Evolutionary conservation across 306 rosid genomes (phyloP), one percentile per base, ranked within the genome.

Genomic region (Malus fusca): DNA sequence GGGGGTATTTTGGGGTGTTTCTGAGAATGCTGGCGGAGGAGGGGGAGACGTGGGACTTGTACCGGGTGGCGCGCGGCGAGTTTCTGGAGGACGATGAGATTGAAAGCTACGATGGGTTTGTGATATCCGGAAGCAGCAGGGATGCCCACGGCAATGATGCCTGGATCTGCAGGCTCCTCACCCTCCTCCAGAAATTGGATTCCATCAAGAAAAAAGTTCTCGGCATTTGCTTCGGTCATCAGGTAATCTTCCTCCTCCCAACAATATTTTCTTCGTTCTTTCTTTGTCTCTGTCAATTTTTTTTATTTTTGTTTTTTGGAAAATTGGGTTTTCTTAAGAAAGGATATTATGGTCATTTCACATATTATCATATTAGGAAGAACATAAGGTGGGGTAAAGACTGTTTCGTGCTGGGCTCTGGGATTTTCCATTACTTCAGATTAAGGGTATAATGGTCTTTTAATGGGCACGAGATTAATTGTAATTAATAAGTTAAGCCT

Each of bases 161-260:
- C 40, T 94, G 98, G 98, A 90, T 94, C 84, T 90, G 71, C 69
- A 23, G 77, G 25, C 95, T 94, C 3, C 21, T 94, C 17, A 4
- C 23, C 15, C 75, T 94, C 25, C 62, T 94, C 17, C 83, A 69
- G 68, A 88, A 33, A 21, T 22, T 94, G n/a, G 74, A 88, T 46
- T 69, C 90, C 21, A 69, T 87, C 80, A 90, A 85, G 77, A 94
- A 85, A 25, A 94, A 83, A 2, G 81, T 92, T 31, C 88, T 94
- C 66, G 98, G 97, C 52, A 84, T 94, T 86, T 94, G 98, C 90
- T 92, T 92, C 52, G 96, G 96, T 28, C 97, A 92, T 66, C 97
- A 92, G 96, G 97, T 91, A 79, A 4, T 26, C 35, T 11, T 5
- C 64, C 15, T 25, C 11, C 19, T 58, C 30, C 23, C 13, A 11